Conservation (phyloP, 208 protist species). For the Wallacemonas sp. region DNA sequence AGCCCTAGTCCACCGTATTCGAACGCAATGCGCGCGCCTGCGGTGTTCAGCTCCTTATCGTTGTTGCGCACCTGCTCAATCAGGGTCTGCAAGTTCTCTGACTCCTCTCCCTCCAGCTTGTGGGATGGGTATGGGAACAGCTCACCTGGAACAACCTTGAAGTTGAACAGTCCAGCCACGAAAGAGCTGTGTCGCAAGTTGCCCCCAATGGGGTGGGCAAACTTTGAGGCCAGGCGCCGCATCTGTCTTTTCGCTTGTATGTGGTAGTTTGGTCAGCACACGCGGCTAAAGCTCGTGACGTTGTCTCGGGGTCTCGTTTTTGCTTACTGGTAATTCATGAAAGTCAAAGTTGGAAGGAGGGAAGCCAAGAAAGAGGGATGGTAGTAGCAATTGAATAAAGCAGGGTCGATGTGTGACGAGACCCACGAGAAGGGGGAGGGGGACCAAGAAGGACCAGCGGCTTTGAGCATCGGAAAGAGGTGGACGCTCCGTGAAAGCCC, state of each 20-base stretch:
- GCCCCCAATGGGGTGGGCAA: slow-evolving; percentile 9
- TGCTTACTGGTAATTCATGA: no score
- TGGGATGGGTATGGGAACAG: slow-evolving; percentile 80
- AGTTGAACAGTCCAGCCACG: slow-evolving; percentile 83
- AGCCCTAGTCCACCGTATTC: slow-evolving; percentile 87
- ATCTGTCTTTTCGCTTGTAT: slow-evolving; percentile 21
- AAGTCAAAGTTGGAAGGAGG: not conserved
- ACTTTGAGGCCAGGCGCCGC: slow-evolving; percentile 34
- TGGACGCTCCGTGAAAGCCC: no score
- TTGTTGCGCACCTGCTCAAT: slow-evolving; percentile 71
- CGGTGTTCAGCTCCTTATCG: slow-evolving; percentile 59
- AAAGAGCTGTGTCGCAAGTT: slow-evolving; percentile 61
- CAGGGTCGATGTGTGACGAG: not conserved
- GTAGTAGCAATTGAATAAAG: not conserved
- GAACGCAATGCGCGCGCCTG: slow-evolving; percentile 66
- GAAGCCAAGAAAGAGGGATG: not conserved
- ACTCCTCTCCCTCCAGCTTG: slow-evolving; percentile 73
- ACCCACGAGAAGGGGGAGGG: no score
- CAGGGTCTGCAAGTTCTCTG: slow-evolving; percentile 71
- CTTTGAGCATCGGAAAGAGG: no score
- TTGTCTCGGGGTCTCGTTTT: no score
- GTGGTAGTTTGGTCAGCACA: no score
- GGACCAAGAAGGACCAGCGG: no score
- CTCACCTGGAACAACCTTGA: slow-evolving; percentile 66
- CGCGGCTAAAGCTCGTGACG: no score